These are phyloP conservation scores for Plantago coronopus DNA, from an alignment of 305 asterid genomes.

Conservation along the genomic window DNA sequence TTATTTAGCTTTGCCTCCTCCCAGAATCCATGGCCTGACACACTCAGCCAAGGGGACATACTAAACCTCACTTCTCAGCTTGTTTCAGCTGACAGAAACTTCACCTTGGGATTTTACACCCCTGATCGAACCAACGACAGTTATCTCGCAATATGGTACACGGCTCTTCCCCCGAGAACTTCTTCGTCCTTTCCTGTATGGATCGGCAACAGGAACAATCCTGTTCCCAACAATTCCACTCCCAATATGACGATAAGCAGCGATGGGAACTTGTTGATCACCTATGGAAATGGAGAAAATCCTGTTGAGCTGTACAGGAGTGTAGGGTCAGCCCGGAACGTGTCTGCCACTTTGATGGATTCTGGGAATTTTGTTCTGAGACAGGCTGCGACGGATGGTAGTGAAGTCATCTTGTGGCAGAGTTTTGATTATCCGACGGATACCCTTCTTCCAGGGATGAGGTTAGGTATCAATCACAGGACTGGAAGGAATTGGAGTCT, in stretches of 20 bases:
- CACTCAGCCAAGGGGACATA: slow-evolving; percentile 26
- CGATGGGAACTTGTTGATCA: slow-evolving; percentile 21
- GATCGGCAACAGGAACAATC: slow-evolving; percentile 32
- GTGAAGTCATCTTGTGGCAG: slow-evolving; percentile 30
- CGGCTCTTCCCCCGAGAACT: neutral
- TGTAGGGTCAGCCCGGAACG: slow-evolving; percentile 15
- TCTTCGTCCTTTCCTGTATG: slow-evolving; percentile 17
- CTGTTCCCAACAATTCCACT: slow-evolving; percentile 14
- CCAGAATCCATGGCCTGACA: slow-evolving; percentile 22
- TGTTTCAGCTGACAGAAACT: slow-evolving; percentile 20
- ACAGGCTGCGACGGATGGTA: slow-evolving; percentile 17
- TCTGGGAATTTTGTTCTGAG: slow-evolving; percentile 36
- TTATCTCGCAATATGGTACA: slow-evolving; percentile 29
- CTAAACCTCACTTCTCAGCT: slow-evolving; percentile 26
- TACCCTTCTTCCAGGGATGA: slow-evolving; percentile 53
- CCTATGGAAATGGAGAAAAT: slow-evolving; percentile 4
- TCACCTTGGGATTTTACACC: slow-evolving; percentile 33
- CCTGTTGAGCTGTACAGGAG: slow-evolving; percentile 19
- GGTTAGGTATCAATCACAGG: slow-evolving; percentile 29
- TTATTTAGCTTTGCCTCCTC: slow-evolving; percentile 8
- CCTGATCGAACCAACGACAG: slow-evolving; percentile 18
- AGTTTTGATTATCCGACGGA: slow-evolving; percentile 51
- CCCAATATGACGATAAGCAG: slow-evolving; percentile 20
- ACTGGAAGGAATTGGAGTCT: slow-evolving; percentile 29
- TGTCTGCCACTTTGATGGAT: slow-evolving; percentile 35